These are phyloP conservation scores for Styphnolobium japonicum DNA, from an alignment of 306 rosid species.

Conservation along the genomic window DNA sequence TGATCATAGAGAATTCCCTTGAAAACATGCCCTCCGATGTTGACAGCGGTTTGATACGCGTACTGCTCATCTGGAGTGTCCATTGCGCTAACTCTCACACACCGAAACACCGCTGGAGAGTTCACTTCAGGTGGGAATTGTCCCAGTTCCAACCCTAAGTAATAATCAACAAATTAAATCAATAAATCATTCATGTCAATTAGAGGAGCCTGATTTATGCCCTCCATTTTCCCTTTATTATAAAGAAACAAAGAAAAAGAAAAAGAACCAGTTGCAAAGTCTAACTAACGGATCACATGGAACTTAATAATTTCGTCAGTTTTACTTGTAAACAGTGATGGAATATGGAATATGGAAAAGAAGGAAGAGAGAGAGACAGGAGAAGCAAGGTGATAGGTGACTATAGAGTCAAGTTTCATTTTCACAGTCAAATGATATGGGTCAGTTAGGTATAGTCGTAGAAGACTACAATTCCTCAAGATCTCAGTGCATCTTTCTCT, in stretches of 20 bases:
- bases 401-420: slow-evolving; percentile 29
- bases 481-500: slow-evolving; percentile 15
- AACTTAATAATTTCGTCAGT: slow-evolving; percentile 34
- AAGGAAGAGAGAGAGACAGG: slow-evolving; percentile 25
- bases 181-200: neutral
- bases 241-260: neutral
- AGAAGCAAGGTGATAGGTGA: slow-evolving; percentile 27
- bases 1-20: slow-evolving; percentile 71
- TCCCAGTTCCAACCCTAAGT: slow-evolving; percentile 69
- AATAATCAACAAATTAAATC: neutral
- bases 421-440: slow-evolving; percentile 43
- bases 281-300: slow-evolving; percentile 3
- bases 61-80: slow-evolving; percentile 61
- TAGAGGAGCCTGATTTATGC: neutral
- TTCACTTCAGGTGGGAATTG: slow-evolving; percentile 64
- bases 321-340: slow-evolving; percentile 49
- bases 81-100: slow-evolving; percentile 64
- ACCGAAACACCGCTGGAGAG: slow-evolving; percentile 63
- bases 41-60: slow-evolving; percentile 75
- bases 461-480: neutral
- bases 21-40: slow-evolving; percentile 70
- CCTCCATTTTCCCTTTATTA: neutral
- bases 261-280: neutral
- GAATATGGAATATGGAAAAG: slow-evolving; percentile 18
- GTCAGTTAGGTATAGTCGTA: slow-evolving; percentile 28